These are phyloP conservation scores for Cynara cardunculus DNA, from an alignment of 129 eudicot genomes.

Conservation along the genomic window DNA sequence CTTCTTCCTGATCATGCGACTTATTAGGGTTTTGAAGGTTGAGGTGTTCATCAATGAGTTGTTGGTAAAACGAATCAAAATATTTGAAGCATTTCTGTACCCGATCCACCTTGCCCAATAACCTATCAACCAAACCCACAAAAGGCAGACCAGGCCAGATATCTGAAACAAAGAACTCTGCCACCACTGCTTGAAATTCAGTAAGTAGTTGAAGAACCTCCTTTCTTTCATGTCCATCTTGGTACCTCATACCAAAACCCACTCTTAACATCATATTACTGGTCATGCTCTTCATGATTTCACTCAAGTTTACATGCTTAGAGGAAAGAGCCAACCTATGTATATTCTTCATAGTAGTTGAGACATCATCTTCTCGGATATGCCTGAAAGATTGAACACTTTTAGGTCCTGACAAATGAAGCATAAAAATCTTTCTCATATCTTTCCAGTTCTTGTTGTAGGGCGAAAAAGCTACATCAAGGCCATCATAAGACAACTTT, in stretches of 20 bases:
- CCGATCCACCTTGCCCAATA: conserved; percentile 13
- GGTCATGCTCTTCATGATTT: conserved; percentile 6
- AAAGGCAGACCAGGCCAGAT: conserved; percentile 27
- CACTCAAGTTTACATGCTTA: conserved; percentile 17
- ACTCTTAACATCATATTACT: conserved; percentile 12
- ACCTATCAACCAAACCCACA: conserved; percentile 31
- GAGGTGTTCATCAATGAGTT: conserved; percentile 37
- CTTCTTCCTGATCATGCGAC: background rate
- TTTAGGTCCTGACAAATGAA: conserved; percentile 28
- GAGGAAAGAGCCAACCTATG: conserved; percentile 13
- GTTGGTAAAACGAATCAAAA: conserved; percentile 33
- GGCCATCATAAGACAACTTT: conserved; percentile 17
- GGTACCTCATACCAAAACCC: conserved; percentile 25
- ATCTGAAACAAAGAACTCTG: conserved; percentile 7
- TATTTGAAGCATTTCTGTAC: conserved; percentile 20
- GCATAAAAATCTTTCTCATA: conserved; percentile 20
- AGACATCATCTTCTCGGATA: conserved; percentile 26
- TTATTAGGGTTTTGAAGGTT: background rate
- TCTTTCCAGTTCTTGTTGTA: conserved; percentile 26
- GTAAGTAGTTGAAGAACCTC: conserved; percentile 10
- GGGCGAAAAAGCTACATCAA: conserved; percentile 15
- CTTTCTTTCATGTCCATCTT: conserved; percentile 19
- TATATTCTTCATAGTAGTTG: conserved; percentile 14
- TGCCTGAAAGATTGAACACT: conserved; percentile 21
- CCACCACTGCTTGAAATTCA: conserved; percentile 15